Conservation (phyloP, 2,329 filamentous ascomycete species). For the Trichoderma sp. region DNA sequence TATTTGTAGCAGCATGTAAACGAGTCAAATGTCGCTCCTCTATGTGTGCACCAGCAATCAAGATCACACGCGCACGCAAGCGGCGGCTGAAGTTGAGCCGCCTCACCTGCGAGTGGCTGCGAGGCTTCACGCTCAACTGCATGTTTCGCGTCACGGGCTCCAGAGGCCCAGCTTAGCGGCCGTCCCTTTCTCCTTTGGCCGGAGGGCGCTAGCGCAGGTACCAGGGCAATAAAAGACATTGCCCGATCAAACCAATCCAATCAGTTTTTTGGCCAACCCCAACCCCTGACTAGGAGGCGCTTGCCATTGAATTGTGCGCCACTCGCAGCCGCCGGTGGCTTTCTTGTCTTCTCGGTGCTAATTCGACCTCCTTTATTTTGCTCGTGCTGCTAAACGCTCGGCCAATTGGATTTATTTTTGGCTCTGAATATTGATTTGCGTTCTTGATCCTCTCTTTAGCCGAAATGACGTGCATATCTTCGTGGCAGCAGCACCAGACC, state of each 20-base stretch:
- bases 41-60: not conserved
- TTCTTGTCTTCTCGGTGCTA: not conserved
- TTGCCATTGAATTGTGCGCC: conserved; percentile 13
- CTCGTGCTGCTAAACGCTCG: not conserved
- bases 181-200: not conserved
- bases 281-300: conserved; percentile 7
- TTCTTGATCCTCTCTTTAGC: not conserved
- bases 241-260: no score
- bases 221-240: conserved; percentile 5
- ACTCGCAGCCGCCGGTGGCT: conserved; percentile 2
- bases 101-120: not conserved
- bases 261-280: not conserved
- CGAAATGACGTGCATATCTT: not conserved
- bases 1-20: not conserved
- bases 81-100: conserved; percentile 16
- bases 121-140: not conserved
- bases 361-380: not conserved
- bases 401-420: conserved; percentile 18
- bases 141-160: conserved; percentile 17
- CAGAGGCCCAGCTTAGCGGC: conserved; percentile 11
- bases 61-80: not conserved
- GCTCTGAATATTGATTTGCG: not conserved
- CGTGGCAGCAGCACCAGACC: no score
- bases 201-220: conserved; percentile 26
- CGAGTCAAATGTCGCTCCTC: not conserved